Base-by-base conservation (phyloP, 2,329 filamentous ascomycete species). In the Venturia carpophila region DNA sequence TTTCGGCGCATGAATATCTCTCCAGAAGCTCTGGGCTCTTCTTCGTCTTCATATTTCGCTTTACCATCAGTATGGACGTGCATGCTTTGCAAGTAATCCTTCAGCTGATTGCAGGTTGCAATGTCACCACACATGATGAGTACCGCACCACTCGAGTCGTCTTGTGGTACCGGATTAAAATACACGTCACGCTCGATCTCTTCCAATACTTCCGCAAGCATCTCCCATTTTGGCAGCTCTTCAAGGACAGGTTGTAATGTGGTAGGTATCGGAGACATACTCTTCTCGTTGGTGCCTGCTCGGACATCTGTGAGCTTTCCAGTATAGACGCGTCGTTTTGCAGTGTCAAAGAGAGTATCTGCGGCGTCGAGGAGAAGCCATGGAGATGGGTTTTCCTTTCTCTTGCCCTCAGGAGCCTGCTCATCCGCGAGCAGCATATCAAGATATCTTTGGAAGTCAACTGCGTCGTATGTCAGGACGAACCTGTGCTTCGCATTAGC, bases 351-450 rank as follows among this genome's bases (percentile, higher is more conserved):
- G 15, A 99, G 91, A 19, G 90, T 92, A 75, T 97, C 90, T 0
- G 94, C 93, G 30, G 93, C 92, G 74, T 97, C 94, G 5, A 97
- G 83, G 70, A 97, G 97, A 41, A 99, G 81, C 94, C 94, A 99
- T 0, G 94, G 94, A 0, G 92, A 95, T 71, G 96, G 91, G 42
- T 88, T 92, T 72, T 96, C 90, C 68, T 88, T 86, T 2, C 87
- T 96, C 2, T 92, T 93, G 0, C 92, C 92, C 10, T 92, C 90
- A 1, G 91, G 88, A 5, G 94, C 92, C 60, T 91, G 89, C 72
- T 96, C 92, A 0, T 92, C 91, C 11, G 93, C 91, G 61, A 96
- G 86, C 60, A 99, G 93, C 0, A 92, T 97, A 74, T 99, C 94
- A 5, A 99, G 83, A 73, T 96, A 93, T 73, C 93, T 90, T 67